A percentile compares a stretch with the other conserved stretches of the same genome.
Conservation (phyloP, 306 rosid species). For the Rosa persica region DNA sequence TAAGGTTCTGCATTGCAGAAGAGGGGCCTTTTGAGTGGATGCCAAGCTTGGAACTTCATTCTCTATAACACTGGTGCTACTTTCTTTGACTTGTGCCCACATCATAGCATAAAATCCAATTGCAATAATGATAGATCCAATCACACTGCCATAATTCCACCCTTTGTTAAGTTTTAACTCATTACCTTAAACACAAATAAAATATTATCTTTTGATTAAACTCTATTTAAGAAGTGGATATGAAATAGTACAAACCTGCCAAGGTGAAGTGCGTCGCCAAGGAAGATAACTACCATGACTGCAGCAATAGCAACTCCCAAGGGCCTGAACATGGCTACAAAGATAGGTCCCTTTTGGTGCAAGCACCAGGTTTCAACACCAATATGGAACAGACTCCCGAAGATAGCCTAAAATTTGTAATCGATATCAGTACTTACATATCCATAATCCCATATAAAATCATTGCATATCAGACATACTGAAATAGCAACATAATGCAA, state of each 20-base stretch:
- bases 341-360: slow-evolving; percentile 23
- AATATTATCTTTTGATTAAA: too few species aligned
- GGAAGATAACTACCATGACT: too few species aligned
- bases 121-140: slow-evolving; percentile 20
- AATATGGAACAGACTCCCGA: slow-evolving; percentile 14
- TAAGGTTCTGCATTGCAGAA: not conserved
- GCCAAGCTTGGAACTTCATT: slow-evolving; percentile 1
- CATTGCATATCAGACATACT: not conserved
- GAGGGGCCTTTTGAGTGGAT: slow-evolving; percentile 1
- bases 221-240: too few species aligned
- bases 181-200: too few species aligned
- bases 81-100: slow-evolving; percentile 13
- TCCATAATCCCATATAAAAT: not conserved
- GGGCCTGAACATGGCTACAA: too few species aligned
- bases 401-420: slow-evolving; percentile 19
- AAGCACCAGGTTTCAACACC: slow-evolving; percentile 30
- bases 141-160: not conserved
- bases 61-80: not conserved
- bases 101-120: slow-evolving; percentile 23
- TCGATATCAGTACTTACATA: not conserved
- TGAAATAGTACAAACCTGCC: too few species aligned
- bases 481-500: not conserved
- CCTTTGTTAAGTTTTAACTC: too few species aligned
- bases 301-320: too few species aligned
- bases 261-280: too few species aligned